Conservation (phyloP, 2,329 filamentous ascomycete species). For the Hypomyces rosellus region DNA sequence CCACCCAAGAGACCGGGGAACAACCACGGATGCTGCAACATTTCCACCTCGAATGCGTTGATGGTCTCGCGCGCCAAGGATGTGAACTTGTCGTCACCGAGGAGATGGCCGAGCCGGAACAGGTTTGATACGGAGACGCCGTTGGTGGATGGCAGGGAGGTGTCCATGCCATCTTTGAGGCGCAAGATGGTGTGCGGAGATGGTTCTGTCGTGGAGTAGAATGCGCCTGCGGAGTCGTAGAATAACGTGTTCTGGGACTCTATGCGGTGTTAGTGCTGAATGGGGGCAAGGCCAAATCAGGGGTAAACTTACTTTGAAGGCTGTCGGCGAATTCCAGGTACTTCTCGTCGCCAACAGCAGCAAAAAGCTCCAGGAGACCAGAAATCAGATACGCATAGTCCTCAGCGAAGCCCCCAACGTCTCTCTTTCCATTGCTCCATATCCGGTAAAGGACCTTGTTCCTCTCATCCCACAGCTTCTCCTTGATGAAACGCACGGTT, state of each 20-base stretch:
- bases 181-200: conserved; percentile 71
- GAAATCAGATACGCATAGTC: conserved; percentile 89
- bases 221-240: conserved; percentile 64
- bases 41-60: conserved; percentile 82
- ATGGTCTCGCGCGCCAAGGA: conserved; percentile 66
- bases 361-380: conserved; percentile 77
- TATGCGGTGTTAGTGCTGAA: conserved; percentile 23
- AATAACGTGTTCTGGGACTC: conserved; percentile 71
- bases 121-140: conserved; percentile 81
- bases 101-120: conserved; percentile 67
- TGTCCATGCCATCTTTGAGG: conserved; percentile 93
- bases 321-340: conserved; percentile 76
- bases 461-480: conserved; percentile 62
- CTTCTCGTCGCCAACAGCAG: conserved; percentile 68
- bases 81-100: conserved; percentile 59
- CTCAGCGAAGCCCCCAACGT: conserved; percentile 73
- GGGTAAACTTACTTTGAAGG: conserved; percentile 58
- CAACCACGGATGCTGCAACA: conserved; percentile 87
- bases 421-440: conserved; percentile 57
- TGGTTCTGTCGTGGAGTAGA: conserved; percentile 62
- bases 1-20: conserved; percentile 74
- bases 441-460: conserved; percentile 64
- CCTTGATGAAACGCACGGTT: conserved; percentile 65
- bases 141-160: conserved; percentile 83
- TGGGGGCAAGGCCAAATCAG: background rate